Evolutionary conservation across 2,329 filamentous ascomycete species (phyloP).

Genomic region (Hawksworthiomyces lignivorus): DNA sequence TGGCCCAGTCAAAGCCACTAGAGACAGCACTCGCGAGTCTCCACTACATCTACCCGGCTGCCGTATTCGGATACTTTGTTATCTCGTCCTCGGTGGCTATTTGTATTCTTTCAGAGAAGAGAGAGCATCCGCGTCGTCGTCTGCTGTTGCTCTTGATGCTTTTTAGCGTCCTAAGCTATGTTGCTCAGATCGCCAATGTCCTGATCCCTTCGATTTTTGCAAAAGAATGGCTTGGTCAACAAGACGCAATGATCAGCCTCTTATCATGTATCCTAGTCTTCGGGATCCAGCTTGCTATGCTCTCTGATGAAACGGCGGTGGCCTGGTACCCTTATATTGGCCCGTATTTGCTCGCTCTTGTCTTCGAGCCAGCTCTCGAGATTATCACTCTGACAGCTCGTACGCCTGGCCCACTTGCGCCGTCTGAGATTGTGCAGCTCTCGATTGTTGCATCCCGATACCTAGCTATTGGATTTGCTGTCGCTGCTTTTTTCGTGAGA

Average conservation of each 20-base stretch:
- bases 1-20: constrained; percentile 12
- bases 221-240: constrained; percentile 33
- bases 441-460: constrained; percentile 26
- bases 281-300: constrained; percentile 48
- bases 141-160: constrained; percentile 37
- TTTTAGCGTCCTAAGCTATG: constrained; percentile 37
- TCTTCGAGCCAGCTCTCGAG: constrained; percentile 43
- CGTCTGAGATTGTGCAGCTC: constrained; percentile 22
- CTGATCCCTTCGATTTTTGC: constrained; percentile 27
- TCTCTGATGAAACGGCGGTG: constrained; percentile 41
- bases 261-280: constrained; percentile 59
- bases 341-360: constrained; percentile 51
- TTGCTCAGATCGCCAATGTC: constrained; percentile 37
- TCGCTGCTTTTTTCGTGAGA: constrained; percentile 24
- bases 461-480: constrained; percentile 25
- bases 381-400: constrained; percentile 18
- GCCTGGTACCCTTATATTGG: constrained; percentile 59
- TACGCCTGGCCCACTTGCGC: constrained; percentile 4
- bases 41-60: constrained; percentile 51
- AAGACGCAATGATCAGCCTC: constrained; percentile 47
- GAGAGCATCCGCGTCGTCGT: constrained; percentile 31
- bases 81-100: constrained; percentile 41
- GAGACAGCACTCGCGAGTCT: constrained; percentile 32
- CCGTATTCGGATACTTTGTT: constrained; percentile 51
- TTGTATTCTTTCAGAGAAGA: constrained; percentile 37